Conservation (phyloP, 1,284 basidiomycete species). For the Prillingera fragicola region DNA sequence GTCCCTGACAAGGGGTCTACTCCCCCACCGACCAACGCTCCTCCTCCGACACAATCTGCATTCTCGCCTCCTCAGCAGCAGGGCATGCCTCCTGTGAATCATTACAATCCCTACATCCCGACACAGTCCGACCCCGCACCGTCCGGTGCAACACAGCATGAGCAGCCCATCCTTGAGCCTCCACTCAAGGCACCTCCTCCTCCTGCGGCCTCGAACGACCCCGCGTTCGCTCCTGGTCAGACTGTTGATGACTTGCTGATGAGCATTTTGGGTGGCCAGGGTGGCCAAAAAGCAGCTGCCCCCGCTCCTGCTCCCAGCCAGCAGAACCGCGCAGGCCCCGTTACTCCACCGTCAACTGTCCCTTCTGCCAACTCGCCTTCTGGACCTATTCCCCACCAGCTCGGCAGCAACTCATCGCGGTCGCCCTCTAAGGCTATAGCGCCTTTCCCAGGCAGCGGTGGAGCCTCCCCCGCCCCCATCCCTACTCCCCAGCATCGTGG, state of each 20-base stretch:
- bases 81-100: neutral
- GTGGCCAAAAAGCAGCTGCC: neutral
- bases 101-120: too few species aligned
- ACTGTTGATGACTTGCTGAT: conserved; percentile 42
- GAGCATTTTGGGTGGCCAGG: conserved; percentile 29
- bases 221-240: conserved; percentile 26
- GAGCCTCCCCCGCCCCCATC: neutral
- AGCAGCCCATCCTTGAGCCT: too few species aligned
- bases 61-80: neutral
- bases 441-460: neutral
- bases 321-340: neutral
- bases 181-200: conserved; percentile 2
- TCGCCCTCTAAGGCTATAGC: too few species aligned
- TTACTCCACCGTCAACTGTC: neutral
- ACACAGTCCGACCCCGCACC: too few species aligned
- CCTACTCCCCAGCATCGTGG: neutral
- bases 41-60: neutral
- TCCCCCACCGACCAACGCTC: neutral
- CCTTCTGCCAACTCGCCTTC: neutral
- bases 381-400: neutral
- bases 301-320: neutral
- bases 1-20: neutral
- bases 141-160: too few species aligned
- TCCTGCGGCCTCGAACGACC: conserved; percentile 1
- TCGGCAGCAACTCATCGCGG: neutral